These are phyloP conservation scores for Pestalotiopsis sp. DNA, from an alignment of 2,329 filamentous ascomycete species.

Conservation along the genomic window DNA sequence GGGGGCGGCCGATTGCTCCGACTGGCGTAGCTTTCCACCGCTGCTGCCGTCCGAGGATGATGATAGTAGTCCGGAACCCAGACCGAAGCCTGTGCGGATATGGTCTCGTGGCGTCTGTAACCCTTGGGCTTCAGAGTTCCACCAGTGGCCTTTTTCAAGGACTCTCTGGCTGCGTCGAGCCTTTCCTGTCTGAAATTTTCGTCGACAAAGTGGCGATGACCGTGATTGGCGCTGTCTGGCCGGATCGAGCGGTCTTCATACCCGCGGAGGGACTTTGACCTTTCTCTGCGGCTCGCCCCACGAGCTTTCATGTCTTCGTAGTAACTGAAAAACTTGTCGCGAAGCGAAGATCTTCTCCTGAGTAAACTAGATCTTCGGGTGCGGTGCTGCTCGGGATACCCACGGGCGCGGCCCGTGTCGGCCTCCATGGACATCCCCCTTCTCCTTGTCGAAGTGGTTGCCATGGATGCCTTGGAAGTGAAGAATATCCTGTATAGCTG, in stretches of 20 bases:
- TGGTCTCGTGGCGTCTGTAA: not conserved
- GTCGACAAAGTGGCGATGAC: constrained; percentile 8
- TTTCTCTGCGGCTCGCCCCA: constrained; percentile 1
- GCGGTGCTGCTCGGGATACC: not conserved
- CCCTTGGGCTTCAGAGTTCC: not conserved
- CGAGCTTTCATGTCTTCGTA: constrained; percentile 10
- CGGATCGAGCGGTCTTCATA: constrained; percentile 11
- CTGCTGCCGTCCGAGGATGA: not conserved
- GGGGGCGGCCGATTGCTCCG: not conserved
- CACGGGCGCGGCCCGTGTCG: not conserved
- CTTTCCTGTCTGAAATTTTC: constrained; percentile 12
- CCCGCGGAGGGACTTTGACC: not conserved
- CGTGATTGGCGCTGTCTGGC: not conserved
- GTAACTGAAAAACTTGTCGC: constrained; percentile 1
- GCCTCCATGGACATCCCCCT: constrained; percentile 9
- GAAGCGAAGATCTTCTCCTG: constrained; percentile 10
- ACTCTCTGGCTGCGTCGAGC: not conserved
- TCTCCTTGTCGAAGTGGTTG: not conserved
- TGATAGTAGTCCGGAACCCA: constrained; percentile 6
- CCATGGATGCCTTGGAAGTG: not conserved
- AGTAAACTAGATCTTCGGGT: constrained; percentile 8
- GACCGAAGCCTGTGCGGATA: not conserved
- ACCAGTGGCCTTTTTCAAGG: not conserved
- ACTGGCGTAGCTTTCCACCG: not conserved
- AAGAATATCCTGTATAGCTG: not conserved